Conservation (phyloP, 1,284 basidiomycete genomes). For the Trichosporon sp. region DNA sequence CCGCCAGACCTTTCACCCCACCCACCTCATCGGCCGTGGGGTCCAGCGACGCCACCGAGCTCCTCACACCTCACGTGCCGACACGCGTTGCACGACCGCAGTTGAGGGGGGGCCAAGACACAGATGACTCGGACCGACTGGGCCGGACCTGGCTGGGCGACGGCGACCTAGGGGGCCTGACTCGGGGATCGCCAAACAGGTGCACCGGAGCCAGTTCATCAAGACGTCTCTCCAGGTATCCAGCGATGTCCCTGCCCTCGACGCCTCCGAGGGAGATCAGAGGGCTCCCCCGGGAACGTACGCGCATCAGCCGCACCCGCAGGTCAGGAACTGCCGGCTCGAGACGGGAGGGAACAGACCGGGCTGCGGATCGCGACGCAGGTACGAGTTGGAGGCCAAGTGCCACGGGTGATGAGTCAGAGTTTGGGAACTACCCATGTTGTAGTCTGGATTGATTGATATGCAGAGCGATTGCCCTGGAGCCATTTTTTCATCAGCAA, state of each 20-base stretch:
- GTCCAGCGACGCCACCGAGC: constrained; percentile 7
- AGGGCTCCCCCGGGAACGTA: neutral
- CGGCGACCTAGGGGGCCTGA: neutral
- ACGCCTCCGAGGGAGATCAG: neutral
- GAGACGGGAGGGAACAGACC: neutral
- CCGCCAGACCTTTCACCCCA: neutral
- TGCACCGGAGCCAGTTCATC: neutral
- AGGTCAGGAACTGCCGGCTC: neutral
- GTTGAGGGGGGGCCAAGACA: neutral
- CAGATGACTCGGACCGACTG: neutral
- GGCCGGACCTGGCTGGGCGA: neutral
- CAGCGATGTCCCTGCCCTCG: neutral
- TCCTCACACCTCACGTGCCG: neutral
- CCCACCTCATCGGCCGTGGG: neutral
- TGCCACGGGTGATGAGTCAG: neutral
- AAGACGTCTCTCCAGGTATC: neutral
- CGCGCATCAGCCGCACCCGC: neutral
- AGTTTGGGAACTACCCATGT: neutral
- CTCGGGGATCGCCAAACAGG: neutral
- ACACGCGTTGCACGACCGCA: neutral
- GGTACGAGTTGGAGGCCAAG: neutral
- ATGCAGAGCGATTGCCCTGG: neutral
- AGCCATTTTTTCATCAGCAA: constrained; percentile 1
- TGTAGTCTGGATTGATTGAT: neutral
- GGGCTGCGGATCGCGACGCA: neutral